Evolutionary conservation across 495 filamentous ascomycete species (phyloP).

Genomic region (Neurospora tetrasperma): DNA sequence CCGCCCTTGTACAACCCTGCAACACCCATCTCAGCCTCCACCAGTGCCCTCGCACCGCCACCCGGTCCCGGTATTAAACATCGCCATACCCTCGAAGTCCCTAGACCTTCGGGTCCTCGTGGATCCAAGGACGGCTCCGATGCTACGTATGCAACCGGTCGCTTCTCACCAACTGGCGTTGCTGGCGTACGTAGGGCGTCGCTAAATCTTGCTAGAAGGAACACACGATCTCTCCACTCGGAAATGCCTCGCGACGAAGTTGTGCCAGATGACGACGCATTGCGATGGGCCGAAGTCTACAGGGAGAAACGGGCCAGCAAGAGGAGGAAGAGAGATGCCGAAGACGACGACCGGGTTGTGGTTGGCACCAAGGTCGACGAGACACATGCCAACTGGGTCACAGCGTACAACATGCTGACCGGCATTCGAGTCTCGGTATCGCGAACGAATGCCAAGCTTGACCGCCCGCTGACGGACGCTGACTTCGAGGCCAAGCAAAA

Average conservation of each 20-base stretch:
- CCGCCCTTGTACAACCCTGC: conserved; percentile 48
- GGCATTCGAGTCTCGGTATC: conserved; percentile 96
- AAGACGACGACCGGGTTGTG: conserved; percentile 85
- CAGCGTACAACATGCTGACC: conserved; percentile 98
- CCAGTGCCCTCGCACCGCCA: conserved; percentile 36
- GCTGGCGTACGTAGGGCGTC: conserved; percentile 65
- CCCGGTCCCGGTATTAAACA: conserved; percentile 52
- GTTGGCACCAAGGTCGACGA: conserved; percentile 99
- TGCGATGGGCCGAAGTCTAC: conserved; percentile 85
- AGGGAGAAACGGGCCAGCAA: conserved; percentile 81
- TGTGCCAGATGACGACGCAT: conserved; percentile 74
- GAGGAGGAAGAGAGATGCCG: conserved; percentile 70
- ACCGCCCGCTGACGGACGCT: conserved; percentile 72
- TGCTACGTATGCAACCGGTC: conserved; percentile 56
- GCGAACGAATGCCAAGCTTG: conserved; percentile 92
- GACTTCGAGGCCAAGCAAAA: conserved; percentile 93
- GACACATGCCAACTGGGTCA: conserved; percentile 95
- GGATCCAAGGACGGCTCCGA: conserved; percentile 52
- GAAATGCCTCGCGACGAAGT: conserved; percentile 76
- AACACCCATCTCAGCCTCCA: conserved; percentile 30
- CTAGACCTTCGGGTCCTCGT: conserved; percentile 41
- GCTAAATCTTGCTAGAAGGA: conserved; percentile 64
- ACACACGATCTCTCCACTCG: conserved; percentile 75
- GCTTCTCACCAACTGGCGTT: conserved; percentile 67
- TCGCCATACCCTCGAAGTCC: conserved; percentile 85